Conservation (phyloP, 352 stramenopile species). For the Stramenopiles sp. region DNA sequence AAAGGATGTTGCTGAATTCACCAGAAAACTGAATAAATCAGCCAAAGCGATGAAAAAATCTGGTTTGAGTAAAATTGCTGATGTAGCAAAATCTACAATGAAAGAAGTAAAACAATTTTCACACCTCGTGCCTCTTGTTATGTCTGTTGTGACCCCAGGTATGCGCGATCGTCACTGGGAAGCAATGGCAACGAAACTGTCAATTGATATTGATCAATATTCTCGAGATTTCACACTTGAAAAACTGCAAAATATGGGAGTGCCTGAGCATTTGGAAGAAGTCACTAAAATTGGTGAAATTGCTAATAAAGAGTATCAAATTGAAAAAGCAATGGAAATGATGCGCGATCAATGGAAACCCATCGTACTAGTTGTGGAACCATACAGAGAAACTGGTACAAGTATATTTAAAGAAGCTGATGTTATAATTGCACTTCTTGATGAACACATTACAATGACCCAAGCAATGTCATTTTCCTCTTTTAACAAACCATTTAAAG, state of each 20-base stretch:
- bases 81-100: constrained; percentile 45
- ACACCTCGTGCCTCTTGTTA: constrained; percentile 43
- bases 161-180: constrained; percentile 68
- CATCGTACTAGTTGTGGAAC: constrained; percentile 36
- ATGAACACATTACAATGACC: constrained; percentile 74
- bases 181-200: constrained; percentile 38
- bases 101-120: constrained; percentile 46
- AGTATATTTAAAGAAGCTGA: constrained; percentile 56
- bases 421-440: constrained; percentile 52
- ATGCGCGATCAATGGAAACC: constrained; percentile 55
- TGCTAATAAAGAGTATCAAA: constrained; percentile 64
- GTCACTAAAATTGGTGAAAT: constrained; percentile 58
- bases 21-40: constrained; percentile 37
- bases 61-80: constrained; percentile 32
- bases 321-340: constrained; percentile 50
- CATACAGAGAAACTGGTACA: constrained; percentile 57
- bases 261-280: constrained; percentile 37
- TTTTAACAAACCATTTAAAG: constrained; percentile 70
- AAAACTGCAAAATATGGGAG: constrained; percentile 28
- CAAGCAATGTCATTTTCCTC: constrained; percentile 71
- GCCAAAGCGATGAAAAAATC: constrained; percentile 64
- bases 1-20: constrained; percentile 37
- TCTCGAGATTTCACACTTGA: constrained; percentile 21
- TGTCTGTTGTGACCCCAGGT: constrained; percentile 43
- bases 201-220: constrained; percentile 20